Evolutionary conservation across 768 basidiomycete genomes (phyloP).

Genomic region (Termitomyces sp.): DNA sequence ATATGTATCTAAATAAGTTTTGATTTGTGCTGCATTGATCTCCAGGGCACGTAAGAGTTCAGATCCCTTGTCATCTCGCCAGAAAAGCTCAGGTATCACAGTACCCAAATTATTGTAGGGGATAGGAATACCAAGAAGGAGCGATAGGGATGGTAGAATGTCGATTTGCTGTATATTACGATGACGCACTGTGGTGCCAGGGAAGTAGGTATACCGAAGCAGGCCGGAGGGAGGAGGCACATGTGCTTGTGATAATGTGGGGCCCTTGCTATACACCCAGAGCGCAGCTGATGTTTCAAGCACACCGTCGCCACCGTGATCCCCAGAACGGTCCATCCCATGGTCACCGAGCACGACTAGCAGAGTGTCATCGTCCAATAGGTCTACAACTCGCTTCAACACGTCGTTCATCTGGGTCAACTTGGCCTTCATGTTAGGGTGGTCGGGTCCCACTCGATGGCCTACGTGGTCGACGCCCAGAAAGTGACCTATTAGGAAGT

Average conservation of each 20-base stretch:
- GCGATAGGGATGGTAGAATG: constrained; percentile 80
- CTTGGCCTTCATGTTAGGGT: constrained; percentile 81
- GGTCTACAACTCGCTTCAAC: constrained; percentile 62
- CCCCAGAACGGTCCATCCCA: constrained; percentile 93
- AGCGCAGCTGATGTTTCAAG: constrained; percentile 82
- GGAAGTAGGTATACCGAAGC: constrained; percentile 53
- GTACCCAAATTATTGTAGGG: constrained; percentile 94
- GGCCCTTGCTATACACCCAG: constrained; percentile 90
- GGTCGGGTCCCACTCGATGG: constrained; percentile 88
- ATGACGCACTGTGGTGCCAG: constrained; percentile 46
- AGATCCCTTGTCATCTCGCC: constrained; percentile 35
- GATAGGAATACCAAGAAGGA: constrained; percentile 88
- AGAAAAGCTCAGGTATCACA: constrained; percentile 89
- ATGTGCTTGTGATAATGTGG: constrained; percentile 34
- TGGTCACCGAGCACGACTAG: constrained; percentile 93
- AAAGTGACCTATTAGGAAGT: constrained; percentile 88
- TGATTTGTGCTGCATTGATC: constrained; percentile 72
- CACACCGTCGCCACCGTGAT: constrained; percentile 89
- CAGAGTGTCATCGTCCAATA: constrained; percentile 82
- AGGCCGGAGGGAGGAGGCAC: constrained; percentile 42
- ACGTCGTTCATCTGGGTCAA: constrained; percentile 85
- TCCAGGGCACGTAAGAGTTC: constrained; percentile 56
- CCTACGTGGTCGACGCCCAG: constrained; percentile 97
- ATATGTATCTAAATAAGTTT: constrained; percentile 72
- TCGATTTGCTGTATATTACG: constrained; percentile 90